Evolutionary conservation across 495 filamentous ascomycete species (phyloP).

Genomic region (Neurospora sp.): DNA sequence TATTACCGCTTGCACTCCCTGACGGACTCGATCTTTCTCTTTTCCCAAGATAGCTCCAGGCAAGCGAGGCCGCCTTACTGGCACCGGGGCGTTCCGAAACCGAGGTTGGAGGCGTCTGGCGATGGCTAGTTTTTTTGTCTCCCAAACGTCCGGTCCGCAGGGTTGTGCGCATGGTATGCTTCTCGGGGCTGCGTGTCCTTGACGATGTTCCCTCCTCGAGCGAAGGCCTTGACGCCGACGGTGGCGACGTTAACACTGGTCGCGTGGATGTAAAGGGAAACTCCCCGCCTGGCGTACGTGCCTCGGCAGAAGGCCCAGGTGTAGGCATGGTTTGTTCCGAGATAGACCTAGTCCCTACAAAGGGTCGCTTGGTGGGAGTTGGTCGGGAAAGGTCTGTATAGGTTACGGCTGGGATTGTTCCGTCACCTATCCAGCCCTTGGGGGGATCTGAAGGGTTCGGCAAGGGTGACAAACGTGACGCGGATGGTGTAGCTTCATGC

Average conservation of each 20-base stretch:
- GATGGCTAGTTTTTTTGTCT: conserved; percentile 49
- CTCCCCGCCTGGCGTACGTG: background rate
- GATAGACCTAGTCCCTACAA: conserved; percentile 37
- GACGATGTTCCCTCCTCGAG: conserved; percentile 33
- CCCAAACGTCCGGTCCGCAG: conserved; percentile 51
- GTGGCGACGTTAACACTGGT: background rate
- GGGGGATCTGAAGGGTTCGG: background rate
- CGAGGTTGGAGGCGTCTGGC: conserved; percentile 16
- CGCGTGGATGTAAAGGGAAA: background rate
- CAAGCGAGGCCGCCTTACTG: conserved; percentile 78
- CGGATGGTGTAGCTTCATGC: conserved; percentile 12
- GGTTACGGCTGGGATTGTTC: conserved; percentile 67
- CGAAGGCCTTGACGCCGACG: conserved; percentile 11
- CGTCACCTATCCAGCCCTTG: conserved; percentile 61
- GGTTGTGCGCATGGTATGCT: conserved; percentile 75
- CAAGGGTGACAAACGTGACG: background rate
- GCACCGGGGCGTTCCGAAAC: conserved; percentile 41
- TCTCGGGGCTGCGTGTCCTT: conserved; percentile 73
- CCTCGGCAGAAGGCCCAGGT: conserved; percentile 10
- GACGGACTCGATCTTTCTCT: conserved; percentile 8
- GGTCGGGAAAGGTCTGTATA: conserved; percentile 71
- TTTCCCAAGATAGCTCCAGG: conserved; percentile 53
- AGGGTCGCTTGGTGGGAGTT: conserved; percentile 50
- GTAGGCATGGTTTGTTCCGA: conserved; percentile 34
- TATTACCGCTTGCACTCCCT: conserved; percentile 1